Conservation (phyloP, 768 basidiomycete genomes). For the Pulveroboletus sp. region DNA sequence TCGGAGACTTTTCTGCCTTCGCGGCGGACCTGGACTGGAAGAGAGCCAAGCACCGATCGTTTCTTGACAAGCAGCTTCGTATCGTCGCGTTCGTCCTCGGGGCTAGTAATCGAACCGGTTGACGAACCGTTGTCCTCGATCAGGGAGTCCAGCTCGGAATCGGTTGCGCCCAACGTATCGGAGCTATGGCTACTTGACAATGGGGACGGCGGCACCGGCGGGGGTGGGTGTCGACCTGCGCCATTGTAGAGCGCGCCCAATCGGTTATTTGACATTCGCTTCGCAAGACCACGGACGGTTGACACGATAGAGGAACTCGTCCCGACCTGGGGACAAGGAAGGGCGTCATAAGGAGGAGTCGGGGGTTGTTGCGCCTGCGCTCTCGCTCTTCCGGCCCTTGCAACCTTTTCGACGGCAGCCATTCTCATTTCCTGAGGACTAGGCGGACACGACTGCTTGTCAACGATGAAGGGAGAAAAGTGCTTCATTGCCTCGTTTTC, state of each 20-base stretch:
- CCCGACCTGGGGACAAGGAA: conserved; percentile 19
- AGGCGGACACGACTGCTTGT: conserved; percentile 11
- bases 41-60: conserved; percentile 46
- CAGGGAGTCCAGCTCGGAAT: conserved; percentile 61
- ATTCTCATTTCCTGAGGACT: conserved; percentile 44
- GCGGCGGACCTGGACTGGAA: conserved; percentile 42
- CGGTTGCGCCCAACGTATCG: conserved; percentile 42
- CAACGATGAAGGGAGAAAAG: conserved; percentile 68
- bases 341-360: conserved; percentile 40
- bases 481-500: conserved; percentile 73
- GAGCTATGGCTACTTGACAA: conserved; percentile 42
- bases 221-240: conserved; percentile 16
- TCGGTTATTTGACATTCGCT: conserved; percentile 48
- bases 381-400: conserved; percentile 52
- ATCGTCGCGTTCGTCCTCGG: conserved; percentile 41
- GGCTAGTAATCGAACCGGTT: conserved; percentile 47
- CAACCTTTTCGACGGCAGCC: conserved; percentile 52
- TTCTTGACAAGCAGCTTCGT: conserved; percentile 25
- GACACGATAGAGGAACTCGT: conserved; percentile 44
- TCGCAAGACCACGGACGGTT: conserved; percentile 58
- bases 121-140: conserved; percentile 64
- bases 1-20: conserved; percentile 39
- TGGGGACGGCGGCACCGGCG: conserved; percentile 24
- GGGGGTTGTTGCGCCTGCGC: conserved; percentile 45
- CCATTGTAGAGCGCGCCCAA: conserved; percentile 29